Base-by-base conservation (phyloP, 2,329 filamentous ascomycete genomes). In the Uncinocarpus reesii region DNA sequence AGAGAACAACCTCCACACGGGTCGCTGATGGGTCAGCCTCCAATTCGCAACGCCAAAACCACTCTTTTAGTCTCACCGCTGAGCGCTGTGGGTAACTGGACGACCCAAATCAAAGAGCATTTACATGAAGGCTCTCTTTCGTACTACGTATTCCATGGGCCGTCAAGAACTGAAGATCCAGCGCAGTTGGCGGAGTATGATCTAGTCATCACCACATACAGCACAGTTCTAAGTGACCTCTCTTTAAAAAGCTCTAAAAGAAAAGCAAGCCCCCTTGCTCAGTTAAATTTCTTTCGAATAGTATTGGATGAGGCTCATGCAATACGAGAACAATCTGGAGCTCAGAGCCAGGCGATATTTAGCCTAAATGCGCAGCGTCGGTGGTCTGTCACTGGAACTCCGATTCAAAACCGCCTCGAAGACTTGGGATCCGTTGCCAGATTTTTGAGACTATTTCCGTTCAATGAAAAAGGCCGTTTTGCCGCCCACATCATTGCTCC, bases 351-450 rank as follows among this genome's bases (percentile, higher is more conserved):
- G 62, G 86, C 86, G 2, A 86, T 92, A 16, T 89, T 87, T 55
- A 77, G 79, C 16, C 72, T 96, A 2, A 76, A 84, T 52, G 86
- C 88, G 1, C 78, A 85, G 60, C 80, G 89, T 26, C 82, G 89
- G 28, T 98, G 92, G 92, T 90, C 89, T 2, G 86, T 96, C n/a
- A 96, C 92, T 0, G 92, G 90, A 47, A 96, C 92, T 0, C 92
- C 89, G 0, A 86, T 96, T 7, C 90, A 96, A 65, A 98, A 98
- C 61, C 82, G 86, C 3, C 74, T 96, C 2, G 88, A 93, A 55
- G 92, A 98, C 62, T 74, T 96, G 18, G 85, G 86, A 11, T 85
- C 90, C 1, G 72, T 96, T 2, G 80, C 95, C 50, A 85, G 83
- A 26, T 96, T 96, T 60, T 71, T 96, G 35, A 80, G 84, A 11